Base-by-base conservation (phyloP, 2,329 filamentous ascomycete species). In the Onygena corvina region DNA sequence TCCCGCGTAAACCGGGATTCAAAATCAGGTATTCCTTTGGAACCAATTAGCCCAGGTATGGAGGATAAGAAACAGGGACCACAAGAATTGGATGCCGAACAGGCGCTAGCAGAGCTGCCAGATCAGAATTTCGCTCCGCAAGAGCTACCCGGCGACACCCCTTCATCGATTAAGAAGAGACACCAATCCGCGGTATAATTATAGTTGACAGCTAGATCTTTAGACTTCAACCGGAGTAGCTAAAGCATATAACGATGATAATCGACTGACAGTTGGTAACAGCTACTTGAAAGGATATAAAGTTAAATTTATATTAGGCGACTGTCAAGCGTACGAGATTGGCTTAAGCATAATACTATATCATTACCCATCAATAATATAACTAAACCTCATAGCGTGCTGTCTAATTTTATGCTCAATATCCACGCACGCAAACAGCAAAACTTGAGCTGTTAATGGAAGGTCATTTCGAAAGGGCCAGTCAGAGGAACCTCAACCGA, bases 401-500 rank as follows among this genome's bases (percentile, higher is more conserved):
- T n/a, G n/a, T n/a, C n/a, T n/a, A n/a, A n/a, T n/a, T n/a, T n/a
- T n/a, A n/a, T n/a, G n/a, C n/a, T n/a, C n/a, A n/a, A n/a, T n/a
- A n/a, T n/a, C n/a, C n/a, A n/a, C n/a, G n/a, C n/a, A n/a, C n/a
- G n/a, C n/a, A n/a, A n/a, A n/a, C n/a, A n/a, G n/a, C n/a, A n/a
- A n/a, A n/a, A n/a, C n/a, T n/a, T n/a, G 18, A 7, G 11, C 12
- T 11, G n/a, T 18, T 46, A 47, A 18, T 48, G 20, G 30, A 50
- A 36, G 5, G 34, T 42, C 21, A 53, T 23, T 31, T 49, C 33
- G 4, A 40, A 46, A 4, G 49, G 49, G 14, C 49, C 49, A 7
- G 46, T 46, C 14, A 55, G 46, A 1, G 52, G 48, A 5, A 53
- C 18, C n/a, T 46, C 21, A 12, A 48, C 48, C 12, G 48, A 31